Conservation (phyloP, 2,329 filamentous ascomycete species). For the Sphaerulina populicola region DNA sequence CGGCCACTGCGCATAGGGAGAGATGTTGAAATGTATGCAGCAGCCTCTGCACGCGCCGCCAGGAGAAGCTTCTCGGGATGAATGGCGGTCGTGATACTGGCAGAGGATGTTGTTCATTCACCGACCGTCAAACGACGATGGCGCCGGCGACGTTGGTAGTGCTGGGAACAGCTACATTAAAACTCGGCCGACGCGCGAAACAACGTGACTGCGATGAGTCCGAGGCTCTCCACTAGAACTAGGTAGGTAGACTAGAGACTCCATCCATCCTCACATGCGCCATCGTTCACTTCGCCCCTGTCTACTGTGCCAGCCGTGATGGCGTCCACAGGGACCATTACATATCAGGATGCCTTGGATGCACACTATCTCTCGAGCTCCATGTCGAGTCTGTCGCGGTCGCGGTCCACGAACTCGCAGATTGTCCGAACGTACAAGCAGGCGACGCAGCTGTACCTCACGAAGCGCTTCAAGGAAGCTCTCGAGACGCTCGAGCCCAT, state of each 20-base stretch:
- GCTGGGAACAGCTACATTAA: too few species aligned
- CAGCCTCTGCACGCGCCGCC: too few species aligned
- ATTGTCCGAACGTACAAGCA: constrained; percentile 92
- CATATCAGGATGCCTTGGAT: constrained; percentile 44
- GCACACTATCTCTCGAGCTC: constrained; percentile 58
- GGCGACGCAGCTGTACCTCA: constrained; percentile 87
- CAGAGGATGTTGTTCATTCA: too few species aligned
- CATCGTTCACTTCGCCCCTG: constrained; percentile 1
- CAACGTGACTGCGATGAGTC: not conserved
- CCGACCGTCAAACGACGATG: not conserved
- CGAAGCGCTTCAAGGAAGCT: constrained; percentile 83
- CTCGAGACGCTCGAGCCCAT: constrained; percentile 76
- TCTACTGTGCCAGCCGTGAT: constrained; percentile 17
- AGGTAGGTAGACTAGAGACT: not conserved
- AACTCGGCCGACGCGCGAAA: not conserved
- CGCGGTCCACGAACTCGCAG: constrained; percentile 58
- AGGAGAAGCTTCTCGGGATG: not conserved
- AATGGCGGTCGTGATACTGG: not conserved
- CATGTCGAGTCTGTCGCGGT: constrained; percentile 59
- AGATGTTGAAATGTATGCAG: too few species aligned
- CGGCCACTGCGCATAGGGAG: not conserved
- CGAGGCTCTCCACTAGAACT: constrained; percentile 1
- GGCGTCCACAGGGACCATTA: constrained; percentile 36
- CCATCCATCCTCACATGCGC: not conserved
- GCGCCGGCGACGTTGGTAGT: not conserved